Evolutionary conservation across 1,284 basidiomycete species (phyloP).

Genomic region (Ceratobasidium papillatum): DNA sequence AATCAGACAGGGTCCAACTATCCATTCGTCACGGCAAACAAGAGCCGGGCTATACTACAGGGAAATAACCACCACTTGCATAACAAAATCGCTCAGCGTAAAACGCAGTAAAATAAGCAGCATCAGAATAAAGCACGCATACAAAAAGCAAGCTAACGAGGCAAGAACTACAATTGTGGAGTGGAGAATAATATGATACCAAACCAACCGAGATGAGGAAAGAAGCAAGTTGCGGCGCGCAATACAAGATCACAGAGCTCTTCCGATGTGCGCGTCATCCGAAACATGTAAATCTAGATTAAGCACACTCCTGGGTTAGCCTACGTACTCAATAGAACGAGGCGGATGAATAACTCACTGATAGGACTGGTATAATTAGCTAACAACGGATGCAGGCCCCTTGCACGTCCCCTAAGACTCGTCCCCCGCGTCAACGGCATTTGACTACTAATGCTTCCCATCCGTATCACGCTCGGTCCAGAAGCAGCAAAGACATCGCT

Average conservation of each 20-base stretch:
- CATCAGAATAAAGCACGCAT: background rate
- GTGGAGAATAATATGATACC: background rate
- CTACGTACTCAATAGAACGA: background rate
- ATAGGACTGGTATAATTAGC: conserved; percentile 35
- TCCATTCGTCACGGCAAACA: background rate
- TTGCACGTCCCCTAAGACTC: background rate
- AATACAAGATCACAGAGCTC: background rate
- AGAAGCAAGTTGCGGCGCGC: background rate
- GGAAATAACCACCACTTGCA: background rate
- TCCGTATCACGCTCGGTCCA: conserved; percentile 26
- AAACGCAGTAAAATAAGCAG: background rate
- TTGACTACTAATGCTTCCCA: conserved; percentile 2
- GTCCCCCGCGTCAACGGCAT: background rate
- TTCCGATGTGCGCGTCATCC: conserved; percentile 24
- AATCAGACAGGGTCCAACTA: no score
- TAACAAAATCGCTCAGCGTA: background rate
- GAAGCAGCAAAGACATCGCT: conserved; percentile 4
- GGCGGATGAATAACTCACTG: conserved; percentile 9
- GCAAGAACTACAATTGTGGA: background rate
- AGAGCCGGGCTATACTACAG: conserved; percentile 1
- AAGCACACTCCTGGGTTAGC: background rate
- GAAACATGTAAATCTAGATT: background rate
- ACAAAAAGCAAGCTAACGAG: background rate
- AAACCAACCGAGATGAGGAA: background rate
- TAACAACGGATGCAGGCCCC: conserved; percentile 28